Evolutionary conservation across 176 grass and related monocot species (phyloP), one percentile per base, ranked within the genome.

Genomic region (Oryza brachyantha): DNA sequence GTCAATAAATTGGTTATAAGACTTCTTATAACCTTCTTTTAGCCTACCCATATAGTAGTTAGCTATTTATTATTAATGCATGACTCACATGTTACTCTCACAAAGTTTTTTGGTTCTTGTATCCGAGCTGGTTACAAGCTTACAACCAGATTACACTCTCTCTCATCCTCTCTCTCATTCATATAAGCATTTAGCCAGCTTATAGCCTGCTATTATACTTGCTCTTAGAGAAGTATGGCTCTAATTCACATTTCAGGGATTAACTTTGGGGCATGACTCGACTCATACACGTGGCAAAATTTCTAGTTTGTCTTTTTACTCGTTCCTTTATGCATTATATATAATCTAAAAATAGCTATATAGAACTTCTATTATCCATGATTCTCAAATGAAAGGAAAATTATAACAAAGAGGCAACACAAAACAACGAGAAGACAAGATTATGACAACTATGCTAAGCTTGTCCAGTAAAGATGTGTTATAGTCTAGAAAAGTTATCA

Each of bases 341-440:
- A 21, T n/a, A 52, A 52, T 41, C n/a, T n/a, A 13, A 24, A 57
- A 57, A 24, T 24, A 24, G n/a, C 21, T 57, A 24, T 57, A 24
- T 57, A 8, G 0, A 35, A 22, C 13, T 55, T 76, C 54, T 17
- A 34, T 5, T 26, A 4, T 63, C 12, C 42, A 5, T 13, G 42
- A 28, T 35, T 55, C 54, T 19, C 4, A 50, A 70, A 38, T 43
- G 63, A 67, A 32, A 1, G 46, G 29, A 26, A 10, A 57, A n/a
- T n/a, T 5, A 52, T 52, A 29, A 61, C 7, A 43, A 31, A 41
- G 12, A 35, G 66, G 5, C 25, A 26, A 31, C 27, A 31, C 21
- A 29, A 57, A 77, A 82, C 6, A 78, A 46, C 25, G 22, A 57
- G 32, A 59, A 36, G 86, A 78, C 67, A 66, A 78, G 60, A 57